These are phyloP conservation scores for Cryphonectria radicalis DNA, from an alignment of 2,329 filamentous ascomycete genomes.

Conservation along the genomic window DNA sequence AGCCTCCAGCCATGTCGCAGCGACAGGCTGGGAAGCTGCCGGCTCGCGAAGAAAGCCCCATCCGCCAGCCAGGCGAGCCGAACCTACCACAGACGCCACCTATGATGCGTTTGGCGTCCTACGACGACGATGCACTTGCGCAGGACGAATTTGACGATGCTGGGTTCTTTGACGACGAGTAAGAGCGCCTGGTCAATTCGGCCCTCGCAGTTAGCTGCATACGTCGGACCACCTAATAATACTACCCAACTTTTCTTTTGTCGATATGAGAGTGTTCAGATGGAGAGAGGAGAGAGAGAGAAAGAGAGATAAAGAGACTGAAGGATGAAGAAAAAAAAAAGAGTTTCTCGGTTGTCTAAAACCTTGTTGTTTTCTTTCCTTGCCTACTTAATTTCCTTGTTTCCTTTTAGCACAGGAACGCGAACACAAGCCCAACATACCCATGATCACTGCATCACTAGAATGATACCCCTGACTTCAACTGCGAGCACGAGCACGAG, in stretches of 20 bases:
- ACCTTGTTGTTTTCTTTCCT: slow-evolving; percentile 8
- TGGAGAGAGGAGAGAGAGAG: not conserved
- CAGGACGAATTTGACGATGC: slow-evolving; percentile 63
- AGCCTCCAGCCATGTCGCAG: slow-evolving; percentile 38
- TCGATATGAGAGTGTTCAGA: slow-evolving; percentile 11
- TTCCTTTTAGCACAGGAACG: slow-evolving; percentile 7
- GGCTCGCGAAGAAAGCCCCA: slow-evolving; percentile 44
- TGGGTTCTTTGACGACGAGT: slow-evolving; percentile 49
- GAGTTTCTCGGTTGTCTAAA: not conserved
- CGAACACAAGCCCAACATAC: slow-evolving; percentile 15
- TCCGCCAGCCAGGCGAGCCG: slow-evolving; percentile 43
- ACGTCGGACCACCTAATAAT: not conserved
- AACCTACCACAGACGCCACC: slow-evolving; percentile 60
- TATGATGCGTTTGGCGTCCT: slow-evolving; percentile 62
- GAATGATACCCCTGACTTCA: slow-evolving; percentile 35
- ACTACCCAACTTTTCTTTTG: slow-evolving; percentile 19
- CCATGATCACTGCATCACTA: slow-evolving; percentile 29
- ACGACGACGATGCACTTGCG: slow-evolving; percentile 63
- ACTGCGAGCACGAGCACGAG: slow-evolving; percentile 15
- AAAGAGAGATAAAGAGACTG: slow-evolving; percentile 6
- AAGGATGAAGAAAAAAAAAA: slow-evolving; percentile 2
- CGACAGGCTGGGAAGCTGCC: slow-evolving; percentile 47
- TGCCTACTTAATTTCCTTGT: slow-evolving; percentile 7
- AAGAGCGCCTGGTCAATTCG: not conserved
- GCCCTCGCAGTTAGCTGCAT: not conserved